These are phyloP conservation scores for Cutaneotrichosporon cavernicola DNA, from an alignment of 1,284 basidiomycete species.

Conservation along the genomic window DNA sequence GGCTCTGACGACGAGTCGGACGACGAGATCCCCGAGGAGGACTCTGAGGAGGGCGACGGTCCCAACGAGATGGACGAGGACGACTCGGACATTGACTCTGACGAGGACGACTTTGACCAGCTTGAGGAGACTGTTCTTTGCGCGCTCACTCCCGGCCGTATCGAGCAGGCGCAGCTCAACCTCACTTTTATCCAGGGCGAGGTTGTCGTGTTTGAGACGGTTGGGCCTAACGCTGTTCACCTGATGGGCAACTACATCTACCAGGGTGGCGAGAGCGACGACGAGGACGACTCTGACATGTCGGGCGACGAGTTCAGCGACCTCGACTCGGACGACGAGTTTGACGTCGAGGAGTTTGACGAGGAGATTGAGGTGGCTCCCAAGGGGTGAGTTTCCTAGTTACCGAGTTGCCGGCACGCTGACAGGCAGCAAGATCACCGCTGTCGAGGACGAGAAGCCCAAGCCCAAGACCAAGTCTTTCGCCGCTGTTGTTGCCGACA, in stretches of 20 bases:
- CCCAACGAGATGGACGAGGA: conserved; percentile 53
- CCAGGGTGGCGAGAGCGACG: conserved; percentile 53
- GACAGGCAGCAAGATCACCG: conserved; percentile 41
- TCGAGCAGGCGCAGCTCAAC: conserved; percentile 75
- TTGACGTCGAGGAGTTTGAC: conserved; percentile 56
- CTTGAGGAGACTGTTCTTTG: conserved; percentile 56
- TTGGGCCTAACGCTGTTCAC: conserved; percentile 75
- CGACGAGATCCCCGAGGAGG: conserved; percentile 48
- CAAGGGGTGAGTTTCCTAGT: conserved; percentile 29
- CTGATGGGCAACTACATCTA: conserved; percentile 85
- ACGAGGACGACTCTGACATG: conserved; percentile 53
- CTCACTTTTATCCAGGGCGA: conserved; percentile 73
- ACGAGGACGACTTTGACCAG: conserved; percentile 54
- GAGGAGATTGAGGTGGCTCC: conserved; percentile 51
- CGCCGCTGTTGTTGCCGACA: conserved; percentile 14
- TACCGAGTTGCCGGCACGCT: neutral
- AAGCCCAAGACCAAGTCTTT: conserved; percentile 4
- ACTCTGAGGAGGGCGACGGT: conserved; percentile 47
- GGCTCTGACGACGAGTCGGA: conserved; percentile 39
- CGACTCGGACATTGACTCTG: conserved; percentile 28
- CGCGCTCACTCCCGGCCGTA: conserved; percentile 57
- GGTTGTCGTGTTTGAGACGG: conserved; percentile 67
- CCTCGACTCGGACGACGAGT: conserved; percentile 55
- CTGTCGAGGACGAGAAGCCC: conserved; percentile 34
- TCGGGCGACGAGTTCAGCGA: conserved; percentile 52